Base-by-base conservation (phyloP, 345 rosid species). In the Sisymbrium irio region DNA sequence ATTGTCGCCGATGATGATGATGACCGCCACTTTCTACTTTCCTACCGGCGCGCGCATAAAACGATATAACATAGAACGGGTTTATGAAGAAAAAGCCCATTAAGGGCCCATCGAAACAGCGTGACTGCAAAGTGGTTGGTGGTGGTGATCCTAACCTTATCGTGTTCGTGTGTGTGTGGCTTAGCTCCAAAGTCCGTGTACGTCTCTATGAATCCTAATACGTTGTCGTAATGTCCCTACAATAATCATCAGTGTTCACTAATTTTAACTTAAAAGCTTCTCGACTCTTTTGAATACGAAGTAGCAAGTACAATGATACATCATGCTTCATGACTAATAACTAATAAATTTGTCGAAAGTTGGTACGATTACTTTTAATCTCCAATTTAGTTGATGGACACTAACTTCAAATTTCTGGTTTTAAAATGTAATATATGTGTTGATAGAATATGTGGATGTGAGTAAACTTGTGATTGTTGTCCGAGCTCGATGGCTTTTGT, bases 131-230 rank as follows among this genome's bases (percentile, higher is more conserved):
- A 42, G 40, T 54, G 62, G 60, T 57, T 71, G 67, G 77, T 75
- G 62, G 28, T 27, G 8, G 58, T 69, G 62, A 46, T 46, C 42
- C 15, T 51, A 22, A 73, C 54, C 79, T 68, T 75, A 75, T 68
- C 79, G 74, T 45, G 10, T 69, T 62, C 53, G 14, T 62, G 79
- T 75, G 79, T 75, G 63, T 39, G 40, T 60, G 69, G 39, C 74
- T 32, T 50, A 44, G 65, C 59, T 69, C 65, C 25, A 42, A 22
- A 20, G 19, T 67, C 32, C 79, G 79, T 62, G 63, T 42, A 76
- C 79, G 79, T 32, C 56, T 50, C 30, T 20, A 0, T 32, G 13
- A 12, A 0, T 25, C 35, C 0, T 32, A 10, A 73, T 54, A 35
- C 57, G 49, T 0, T 32, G 3, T 7, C 67, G 59, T n/a, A n/a